Base-by-base conservation (phyloP, 352 stramenopile species). In the Phytophthora rubi region DNA sequence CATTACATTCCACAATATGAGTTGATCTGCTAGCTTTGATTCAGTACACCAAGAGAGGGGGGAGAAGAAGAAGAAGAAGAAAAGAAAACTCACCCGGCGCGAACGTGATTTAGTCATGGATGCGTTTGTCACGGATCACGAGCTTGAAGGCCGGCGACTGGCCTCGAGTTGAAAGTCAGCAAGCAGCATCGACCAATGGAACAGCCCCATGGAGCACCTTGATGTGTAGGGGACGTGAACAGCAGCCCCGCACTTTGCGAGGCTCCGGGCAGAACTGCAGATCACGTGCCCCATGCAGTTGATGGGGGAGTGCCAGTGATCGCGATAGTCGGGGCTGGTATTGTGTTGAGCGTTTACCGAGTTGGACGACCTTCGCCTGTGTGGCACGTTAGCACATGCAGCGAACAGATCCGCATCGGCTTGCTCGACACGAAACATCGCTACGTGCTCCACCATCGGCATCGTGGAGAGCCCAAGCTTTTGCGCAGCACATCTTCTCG, bases 41-140 rank as follows among this genome's bases (percentile, higher is more conserved):
- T 26, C 23, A 26, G 23, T 26, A 26, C 23, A 26, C 23, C 23
- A 26, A 26, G 23, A 44, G 23, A 26, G 23, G 23, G 23, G 23
- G 23, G 23, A 21, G 18, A 21, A 21, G 18, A 26, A 26, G 23
- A 26, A 26, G 23, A 26, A 26, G 23, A 26, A n/a, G 37, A 44
- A 48, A 12, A 39, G 33, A 12, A 7, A 39, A 39, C 39, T 12
- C 75, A 93, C 84, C 86, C 70, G 77, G 63, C 21, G 87, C 66
- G 68, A 96, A 91, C 9, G 87, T 94, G 72, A 96, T 87, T 87
- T 87, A 96, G 72, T 96, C 89, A 59, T 95, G 87, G 63, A 95
- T 94, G 47, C 88, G 82, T 54, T 94, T 96, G 53, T 96, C 87
- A 74, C 90, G 89, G 18, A 94, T 76, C 59, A 94, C 79, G 32